Evolutionary conservation across 2,329 filamentous ascomycete genomes (phyloP).

Genomic region (Coniochaeta sp.): DNA sequence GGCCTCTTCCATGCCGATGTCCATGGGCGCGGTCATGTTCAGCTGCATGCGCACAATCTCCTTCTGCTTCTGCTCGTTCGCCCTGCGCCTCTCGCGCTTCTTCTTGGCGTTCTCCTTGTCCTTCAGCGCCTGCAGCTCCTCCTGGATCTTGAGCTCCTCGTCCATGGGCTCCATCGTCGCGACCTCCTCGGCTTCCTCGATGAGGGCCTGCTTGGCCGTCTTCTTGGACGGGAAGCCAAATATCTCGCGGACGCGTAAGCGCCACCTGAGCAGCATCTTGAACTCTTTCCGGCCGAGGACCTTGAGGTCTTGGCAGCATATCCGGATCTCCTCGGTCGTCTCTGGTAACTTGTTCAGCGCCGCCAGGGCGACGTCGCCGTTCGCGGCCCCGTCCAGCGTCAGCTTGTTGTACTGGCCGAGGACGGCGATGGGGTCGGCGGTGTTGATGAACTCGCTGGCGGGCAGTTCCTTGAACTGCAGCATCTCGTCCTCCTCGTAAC

Average conservation of each 20-base stretch:
- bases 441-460: conserved; percentile 91
- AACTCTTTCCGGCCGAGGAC: conserved; percentile 93
- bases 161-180: conserved; percentile 86
- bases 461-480: conserved; percentile 84
- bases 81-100: conserved; percentile 75
- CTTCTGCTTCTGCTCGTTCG: conserved; percentile 91
- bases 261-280: conserved; percentile 81
- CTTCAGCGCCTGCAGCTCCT: conserved; percentile 75
- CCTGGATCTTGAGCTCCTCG: conserved; percentile 83
- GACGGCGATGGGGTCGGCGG: conserved; percentile 85
- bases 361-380: conserved; percentile 78
- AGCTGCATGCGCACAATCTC: conserved; percentile 96
- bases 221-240: conserved; percentile 83
- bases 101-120: conserved; percentile 70
- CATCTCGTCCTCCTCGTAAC: conserved; percentile 95
- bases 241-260: conserved; percentile 79
- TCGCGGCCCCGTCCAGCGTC: conserved; percentile 70
- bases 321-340: conserved; percentile 74
- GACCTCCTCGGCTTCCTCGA: conserved; percentile 57
- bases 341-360: conserved; percentile 81
- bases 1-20: conserved; percentile 86
- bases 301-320: conserved; percentile 76
- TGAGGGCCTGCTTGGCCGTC: conserved; percentile 21
- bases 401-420: conserved; percentile 80
- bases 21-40: conserved; percentile 92